A percentile compares a stretch with the other conserved stretches of the same genome.
Conservation (phyloP, 192 early-diverging fungal genomes). For the Coemansia sp. region DNA sequence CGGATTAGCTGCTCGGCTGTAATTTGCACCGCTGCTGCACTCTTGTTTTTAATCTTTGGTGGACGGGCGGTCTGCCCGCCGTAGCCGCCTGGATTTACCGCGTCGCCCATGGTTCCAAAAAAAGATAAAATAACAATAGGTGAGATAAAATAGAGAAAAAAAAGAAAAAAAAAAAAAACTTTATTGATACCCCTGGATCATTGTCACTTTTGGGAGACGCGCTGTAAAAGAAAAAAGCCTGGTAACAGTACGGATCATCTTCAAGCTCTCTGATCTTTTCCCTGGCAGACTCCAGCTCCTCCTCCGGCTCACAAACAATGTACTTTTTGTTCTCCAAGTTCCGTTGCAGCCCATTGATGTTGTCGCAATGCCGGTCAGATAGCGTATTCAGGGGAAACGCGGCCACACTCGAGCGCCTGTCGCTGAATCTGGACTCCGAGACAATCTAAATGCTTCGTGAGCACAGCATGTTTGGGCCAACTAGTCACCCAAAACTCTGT, state of each 20-base stretch:
- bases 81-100: conserved; percentile 34
- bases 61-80: conserved; percentile 25
- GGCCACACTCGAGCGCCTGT: background rate
- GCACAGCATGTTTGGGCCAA: background rate
- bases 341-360: background rate
- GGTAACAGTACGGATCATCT: no score
- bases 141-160: background rate
- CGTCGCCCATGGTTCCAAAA: background rate
- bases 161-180: background rate
- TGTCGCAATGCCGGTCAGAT: background rate
- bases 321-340: background rate
- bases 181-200: no score
- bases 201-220: no score
- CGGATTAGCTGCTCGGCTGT: conserved; percentile 98
- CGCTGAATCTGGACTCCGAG: background rate
- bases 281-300: background rate
- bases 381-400: background rate
- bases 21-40: conserved; percentile 94
- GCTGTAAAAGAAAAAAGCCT: no score
- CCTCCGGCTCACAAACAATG: background rate
- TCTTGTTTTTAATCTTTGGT: conserved; percentile 94
- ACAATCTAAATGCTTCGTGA: background rate
- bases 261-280: background rate
- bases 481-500: background rate
- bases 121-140: conserved; percentile 3